Percentiles rank a stretch among this genome's conserved stretches.
phyloP scores from a whole-genome alignment of 345 rosid species.

The Populus pruinosa region DNA sequence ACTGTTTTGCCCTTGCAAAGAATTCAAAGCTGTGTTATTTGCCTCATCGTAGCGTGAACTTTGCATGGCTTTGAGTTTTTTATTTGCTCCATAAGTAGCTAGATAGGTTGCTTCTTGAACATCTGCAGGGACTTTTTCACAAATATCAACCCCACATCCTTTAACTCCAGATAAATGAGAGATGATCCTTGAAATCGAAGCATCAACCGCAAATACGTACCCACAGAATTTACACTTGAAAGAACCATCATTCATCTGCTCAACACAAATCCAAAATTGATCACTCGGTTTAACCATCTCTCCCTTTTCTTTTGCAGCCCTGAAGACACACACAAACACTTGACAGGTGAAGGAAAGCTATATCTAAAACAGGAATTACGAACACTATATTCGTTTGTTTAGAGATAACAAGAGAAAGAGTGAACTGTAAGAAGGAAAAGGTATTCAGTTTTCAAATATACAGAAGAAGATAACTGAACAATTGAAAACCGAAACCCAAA shows the following conservation, averaged over 20 bases:
- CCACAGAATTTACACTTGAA: constrained; percentile 7
- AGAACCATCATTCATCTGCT: not conserved
- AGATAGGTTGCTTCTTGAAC: constrained; percentile 1
- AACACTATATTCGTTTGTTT: too few relatives aligned
- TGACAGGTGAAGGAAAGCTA: too few relatives aligned
- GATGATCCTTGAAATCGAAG: constrained; percentile 1
- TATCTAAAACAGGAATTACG: too few relatives aligned
- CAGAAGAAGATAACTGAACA: too few relatives aligned
- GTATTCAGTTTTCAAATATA: too few relatives aligned
- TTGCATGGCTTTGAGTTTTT: not conserved
- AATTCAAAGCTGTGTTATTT: not conserved
- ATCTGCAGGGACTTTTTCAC: not conserved
- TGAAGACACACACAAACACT: too few relatives aligned
- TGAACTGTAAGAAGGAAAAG: too few relatives aligned
- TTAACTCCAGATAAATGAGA: constrained; percentile 16
- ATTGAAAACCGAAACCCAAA: too few relatives aligned
- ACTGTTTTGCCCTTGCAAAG: not conserved
- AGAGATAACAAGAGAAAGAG: too few relatives aligned
- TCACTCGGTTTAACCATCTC: not conserved
- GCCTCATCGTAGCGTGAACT: not conserved
- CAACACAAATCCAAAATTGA: constrained; percentile 3
- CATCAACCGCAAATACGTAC: not conserved
- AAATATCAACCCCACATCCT: constrained; percentile 7
- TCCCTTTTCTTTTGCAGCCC: too few relatives aligned
- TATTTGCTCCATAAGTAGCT: not conserved